Evolutionary conservation across 345 rosid genomes (phyloP).

Genomic region (Erysimum cheiranthoides): DNA sequence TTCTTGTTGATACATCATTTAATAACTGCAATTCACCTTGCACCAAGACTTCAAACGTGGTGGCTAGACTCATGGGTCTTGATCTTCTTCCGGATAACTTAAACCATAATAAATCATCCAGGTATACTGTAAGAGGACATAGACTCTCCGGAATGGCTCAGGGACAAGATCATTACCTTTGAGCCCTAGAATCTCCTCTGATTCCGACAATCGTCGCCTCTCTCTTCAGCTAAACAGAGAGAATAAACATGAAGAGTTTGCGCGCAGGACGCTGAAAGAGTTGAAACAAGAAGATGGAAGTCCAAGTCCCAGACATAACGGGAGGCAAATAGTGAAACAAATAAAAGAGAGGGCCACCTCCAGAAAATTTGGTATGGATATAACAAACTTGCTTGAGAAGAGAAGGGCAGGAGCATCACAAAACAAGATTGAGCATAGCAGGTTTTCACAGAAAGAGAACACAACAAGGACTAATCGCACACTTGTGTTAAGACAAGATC

Average conservation of each 20-base stretch:
- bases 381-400: slow-evolving; percentile 57
- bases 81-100: slow-evolving; percentile 70
- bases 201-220: slow-evolving; percentile 58
- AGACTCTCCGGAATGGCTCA: slow-evolving; percentile 10
- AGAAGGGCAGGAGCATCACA: slow-evolving; percentile 18
- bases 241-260: slow-evolving; percentile 45
- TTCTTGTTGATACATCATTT: slow-evolving; percentile 25
- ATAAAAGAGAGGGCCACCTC: slow-evolving; percentile 55
- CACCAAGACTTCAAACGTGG: slow-evolving; percentile 73
- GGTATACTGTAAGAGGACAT: slow-evolving; percentile 31
- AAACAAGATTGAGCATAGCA: neutral
- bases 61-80: slow-evolving; percentile 92
- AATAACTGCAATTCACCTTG: slow-evolving; percentile 54
- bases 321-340: slow-evolving; percentile 66
- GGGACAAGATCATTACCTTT: slow-evolving; percentile 67
- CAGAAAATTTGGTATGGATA: slow-evolving; percentile 66
- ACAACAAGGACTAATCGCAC: neutral
- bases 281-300: slow-evolving; percentile 56
- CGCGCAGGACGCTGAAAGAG: slow-evolving; percentile 45
- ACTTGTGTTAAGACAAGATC: slow-evolving; percentile 1
- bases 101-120: slow-evolving; percentile 47
- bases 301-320: slow-evolving; percentile 53
- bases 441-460: slow-evolving; percentile 22
- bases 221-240: slow-evolving; percentile 79
- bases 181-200: slow-evolving; percentile 76